A percentile compares a stretch with the other conserved stretches of the same genome.
Evolutionary conservation across 306 rosid species (phyloP).

Genomic region (Lathyrus aphaca): DNA sequence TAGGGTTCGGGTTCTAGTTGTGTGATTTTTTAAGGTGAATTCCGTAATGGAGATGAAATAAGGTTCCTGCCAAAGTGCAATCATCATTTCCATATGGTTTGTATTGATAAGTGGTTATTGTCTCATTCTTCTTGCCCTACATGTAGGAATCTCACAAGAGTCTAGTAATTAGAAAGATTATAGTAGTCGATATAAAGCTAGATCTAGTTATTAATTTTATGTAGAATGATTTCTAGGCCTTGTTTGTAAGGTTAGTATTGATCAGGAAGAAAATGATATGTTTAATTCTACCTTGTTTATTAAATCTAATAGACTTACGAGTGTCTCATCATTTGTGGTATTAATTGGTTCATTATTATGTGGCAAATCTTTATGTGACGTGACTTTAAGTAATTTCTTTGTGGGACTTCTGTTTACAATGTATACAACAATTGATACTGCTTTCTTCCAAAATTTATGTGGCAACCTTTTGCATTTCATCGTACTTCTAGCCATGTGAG

Average conservation of each 20-base stretch:
- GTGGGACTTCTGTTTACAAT: too few relatives aligned
- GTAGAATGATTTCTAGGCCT: not conserved
- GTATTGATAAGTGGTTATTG: constrained; percentile 80
- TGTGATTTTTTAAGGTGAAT: constrained; percentile 70
- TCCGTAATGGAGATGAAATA: constrained; percentile 64
- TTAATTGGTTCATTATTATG: too few relatives aligned
- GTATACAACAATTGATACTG: too few relatives aligned
- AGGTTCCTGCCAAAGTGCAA: constrained; percentile 74
- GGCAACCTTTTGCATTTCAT: too few relatives aligned
- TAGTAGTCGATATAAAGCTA: not conserved
- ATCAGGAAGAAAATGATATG: too few relatives aligned
- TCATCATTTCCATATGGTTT: constrained; percentile 71
- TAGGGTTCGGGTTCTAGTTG: constrained; percentile 47
- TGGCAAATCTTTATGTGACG: too few relatives aligned
- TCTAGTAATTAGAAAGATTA: constrained; percentile 3
- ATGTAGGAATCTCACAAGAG: constrained; percentile 60
- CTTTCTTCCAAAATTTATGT: too few relatives aligned
- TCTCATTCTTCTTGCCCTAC: constrained; percentile 88
- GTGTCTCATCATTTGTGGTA: too few relatives aligned
- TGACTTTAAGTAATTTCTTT: too few relatives aligned
- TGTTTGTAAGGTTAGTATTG: not conserved
- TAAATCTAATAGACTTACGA: too few relatives aligned
- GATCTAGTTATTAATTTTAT: not conserved
- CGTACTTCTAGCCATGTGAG: too few relatives aligned
- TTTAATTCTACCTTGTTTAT: too few relatives aligned